Conservation (phyloP, 331 rosid genomes). For the Prunus yedoensis region DNA sequence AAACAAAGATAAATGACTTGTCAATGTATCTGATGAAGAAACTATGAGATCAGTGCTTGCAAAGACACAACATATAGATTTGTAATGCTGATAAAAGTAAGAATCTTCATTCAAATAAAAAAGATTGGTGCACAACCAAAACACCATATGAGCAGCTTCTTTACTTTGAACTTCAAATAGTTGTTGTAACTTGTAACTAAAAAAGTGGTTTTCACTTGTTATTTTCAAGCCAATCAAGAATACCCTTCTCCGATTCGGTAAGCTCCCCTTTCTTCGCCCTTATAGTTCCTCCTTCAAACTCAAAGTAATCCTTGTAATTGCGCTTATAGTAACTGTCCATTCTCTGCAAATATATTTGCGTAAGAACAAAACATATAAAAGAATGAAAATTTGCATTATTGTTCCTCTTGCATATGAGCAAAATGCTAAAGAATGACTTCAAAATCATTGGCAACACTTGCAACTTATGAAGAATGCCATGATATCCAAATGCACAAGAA, state of each 20-base stretch:
- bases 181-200: not conserved
- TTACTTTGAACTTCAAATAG: not conserved
- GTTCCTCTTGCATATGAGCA: not conserved
- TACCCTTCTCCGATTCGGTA: constrained; percentile 79
- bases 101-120: not conserved
- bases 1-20: constrained; percentile 1
- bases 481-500: not conserved
- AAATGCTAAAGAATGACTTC: not conserved
- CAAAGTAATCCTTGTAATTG: constrained; percentile 93
- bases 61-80: not conserved
- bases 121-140: not conserved
- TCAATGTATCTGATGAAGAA: not conserved
- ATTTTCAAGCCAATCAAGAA: constrained; percentile 77
- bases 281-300: constrained; percentile 65
- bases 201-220: constrained; percentile 46
- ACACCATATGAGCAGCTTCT: constrained; percentile 7
- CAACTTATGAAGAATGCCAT: too few species aligned
- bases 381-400: not conserved
- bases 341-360: constrained; percentile 44
- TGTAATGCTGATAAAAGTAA: not conserved
- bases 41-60: constrained; percentile 10
- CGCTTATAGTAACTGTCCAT: constrained; percentile 83
- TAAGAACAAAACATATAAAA: not conserved
- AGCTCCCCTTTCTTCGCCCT: constrained; percentile 45
- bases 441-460: not conserved